Evolutionary conservation across 768 basidiomycete genomes (phyloP).

Genomic region (Xerocomellus dryophilus): DNA sequence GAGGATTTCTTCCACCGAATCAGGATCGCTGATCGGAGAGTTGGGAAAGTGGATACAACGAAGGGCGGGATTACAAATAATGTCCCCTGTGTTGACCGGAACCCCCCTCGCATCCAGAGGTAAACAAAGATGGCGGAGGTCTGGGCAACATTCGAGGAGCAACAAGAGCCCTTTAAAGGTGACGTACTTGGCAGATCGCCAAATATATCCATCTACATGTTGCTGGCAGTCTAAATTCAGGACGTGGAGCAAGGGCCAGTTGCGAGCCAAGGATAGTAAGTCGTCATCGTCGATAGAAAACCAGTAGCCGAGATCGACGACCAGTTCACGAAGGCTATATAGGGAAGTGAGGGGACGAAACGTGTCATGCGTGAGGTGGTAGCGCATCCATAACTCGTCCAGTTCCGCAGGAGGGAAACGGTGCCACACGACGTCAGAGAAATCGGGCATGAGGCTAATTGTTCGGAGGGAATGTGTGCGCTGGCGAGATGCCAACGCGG

Average conservation of each 20-base stretch:
- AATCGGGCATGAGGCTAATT: background rate
- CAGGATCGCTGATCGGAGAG: background rate
- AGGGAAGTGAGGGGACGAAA: background rate
- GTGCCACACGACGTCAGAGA: background rate
- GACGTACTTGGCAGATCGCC: background rate
- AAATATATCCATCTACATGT: no score
- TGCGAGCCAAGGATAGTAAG: background rate
- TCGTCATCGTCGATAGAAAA: slow-evolving; percentile 5
- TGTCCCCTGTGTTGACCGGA: no score
- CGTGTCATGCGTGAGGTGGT: background rate
- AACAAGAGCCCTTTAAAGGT: background rate
- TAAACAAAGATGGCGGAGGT: background rate
- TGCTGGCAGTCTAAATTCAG: background rate
- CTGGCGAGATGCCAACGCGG: background rate
- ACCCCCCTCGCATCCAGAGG: slow-evolving; percentile 2
- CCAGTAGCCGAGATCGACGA: background rate
- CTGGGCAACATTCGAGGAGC: background rate
- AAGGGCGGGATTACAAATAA: background rate
- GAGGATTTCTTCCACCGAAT: background rate
- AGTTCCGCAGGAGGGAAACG: background rate
- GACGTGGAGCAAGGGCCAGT: background rate
- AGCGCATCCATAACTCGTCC: background rate
- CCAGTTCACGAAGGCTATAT: background rate
- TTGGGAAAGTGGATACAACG: background rate
- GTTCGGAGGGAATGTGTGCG: background rate